These are phyloP conservation scores for Fusarium chlamydosporum DNA, from an alignment of 2,329 filamentous ascomycete genomes.

Conservation along the genomic window DNA sequence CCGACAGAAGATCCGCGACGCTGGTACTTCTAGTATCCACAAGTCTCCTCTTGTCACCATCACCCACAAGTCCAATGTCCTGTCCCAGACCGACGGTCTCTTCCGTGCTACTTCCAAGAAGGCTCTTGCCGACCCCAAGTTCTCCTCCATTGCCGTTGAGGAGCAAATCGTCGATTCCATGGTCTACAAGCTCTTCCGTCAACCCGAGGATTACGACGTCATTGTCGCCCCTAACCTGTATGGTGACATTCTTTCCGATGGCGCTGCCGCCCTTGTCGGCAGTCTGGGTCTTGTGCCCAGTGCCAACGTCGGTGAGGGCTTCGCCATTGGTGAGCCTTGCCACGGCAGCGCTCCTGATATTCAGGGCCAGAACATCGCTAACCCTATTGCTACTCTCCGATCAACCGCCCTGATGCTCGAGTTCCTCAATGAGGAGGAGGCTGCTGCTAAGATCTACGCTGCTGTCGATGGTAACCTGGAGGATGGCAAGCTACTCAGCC, in stretches of 20 bases:
- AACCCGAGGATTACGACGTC: constrained; percentile 95
- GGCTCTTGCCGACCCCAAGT: constrained; percentile 77
- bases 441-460: constrained; percentile 89
- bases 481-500: constrained; percentile 85
- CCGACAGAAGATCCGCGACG: constrained; percentile 82
- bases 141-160: constrained; percentile 78
- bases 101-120: constrained; percentile 86
- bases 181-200: constrained; percentile 99
- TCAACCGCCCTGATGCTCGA: constrained; percentile 96
- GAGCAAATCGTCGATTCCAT: constrained; percentile 99
- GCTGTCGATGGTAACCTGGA: constrained; percentile 92
- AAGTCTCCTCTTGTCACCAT: constrained; percentile 85
- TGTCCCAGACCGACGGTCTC: constrained; percentile 95
- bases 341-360: constrained; percentile 98
- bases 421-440: constrained; percentile 88
- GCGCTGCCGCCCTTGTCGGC: constrained; percentile 92
- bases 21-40: constrained; percentile 72
- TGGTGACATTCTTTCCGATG: constrained; percentile 96
- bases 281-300: constrained; percentile 92
- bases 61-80: constrained; percentile 98
- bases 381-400: constrained; percentile 94
- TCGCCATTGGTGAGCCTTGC: constrained; percentile 98
- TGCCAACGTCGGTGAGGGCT: constrained; percentile 93
- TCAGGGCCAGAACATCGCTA: constrained; percentile 90
- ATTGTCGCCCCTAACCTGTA: constrained; percentile 98